A percentile compares a stretch with the other conserved stretches of the same genome.
Evolutionary conservation across 345 rosid species (phyloP).

Genomic region (Clarkia xantiana): DNA sequence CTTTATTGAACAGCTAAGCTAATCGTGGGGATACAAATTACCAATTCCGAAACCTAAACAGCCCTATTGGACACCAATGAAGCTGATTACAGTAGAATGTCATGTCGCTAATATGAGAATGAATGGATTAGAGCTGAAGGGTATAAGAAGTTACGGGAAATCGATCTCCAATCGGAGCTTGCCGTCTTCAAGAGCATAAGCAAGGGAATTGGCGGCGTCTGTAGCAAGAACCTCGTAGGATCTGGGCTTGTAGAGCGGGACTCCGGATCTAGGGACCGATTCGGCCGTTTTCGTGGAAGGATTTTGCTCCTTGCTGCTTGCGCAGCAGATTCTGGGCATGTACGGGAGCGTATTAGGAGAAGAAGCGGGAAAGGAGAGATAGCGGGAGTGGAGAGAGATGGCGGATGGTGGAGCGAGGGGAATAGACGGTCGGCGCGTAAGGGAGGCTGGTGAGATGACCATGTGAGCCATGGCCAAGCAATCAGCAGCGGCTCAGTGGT

Average conservation of each 20-base stretch:
- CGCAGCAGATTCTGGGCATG: conserved; percentile 5
- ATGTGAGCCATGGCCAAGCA: conserved; percentile 15
- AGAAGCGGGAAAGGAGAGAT: conserved; percentile 3
- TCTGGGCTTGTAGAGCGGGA: conserved; percentile 74
- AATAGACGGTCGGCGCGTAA: conserved; percentile 1
- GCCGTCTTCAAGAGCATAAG: conserved; percentile 60
- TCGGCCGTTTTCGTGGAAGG: conserved; percentile 10
- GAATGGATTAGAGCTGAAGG: not conserved
- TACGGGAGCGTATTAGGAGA: not conserved
- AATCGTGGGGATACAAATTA: no score
- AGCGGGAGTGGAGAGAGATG: not conserved
- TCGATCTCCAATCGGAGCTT: conserved; percentile 74
- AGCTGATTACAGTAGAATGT: no score
- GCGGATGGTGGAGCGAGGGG: conserved; percentile 3
- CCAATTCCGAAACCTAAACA: no score
- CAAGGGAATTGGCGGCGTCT: conserved; percentile 72
- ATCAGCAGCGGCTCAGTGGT: not conserved
- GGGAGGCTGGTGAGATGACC: conserved; percentile 12
- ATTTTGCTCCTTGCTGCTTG: not conserved
- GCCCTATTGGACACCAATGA: no score
- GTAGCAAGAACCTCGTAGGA: conserved; percentile 65
- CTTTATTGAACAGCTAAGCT: no score
- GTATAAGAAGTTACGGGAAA: conserved; percentile 50
- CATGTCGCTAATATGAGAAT: not conserved
- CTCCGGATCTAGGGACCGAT: conserved; percentile 34